Conservation (phyloP, 345 rosid species). For the Corchorus olitorius region DNA sequence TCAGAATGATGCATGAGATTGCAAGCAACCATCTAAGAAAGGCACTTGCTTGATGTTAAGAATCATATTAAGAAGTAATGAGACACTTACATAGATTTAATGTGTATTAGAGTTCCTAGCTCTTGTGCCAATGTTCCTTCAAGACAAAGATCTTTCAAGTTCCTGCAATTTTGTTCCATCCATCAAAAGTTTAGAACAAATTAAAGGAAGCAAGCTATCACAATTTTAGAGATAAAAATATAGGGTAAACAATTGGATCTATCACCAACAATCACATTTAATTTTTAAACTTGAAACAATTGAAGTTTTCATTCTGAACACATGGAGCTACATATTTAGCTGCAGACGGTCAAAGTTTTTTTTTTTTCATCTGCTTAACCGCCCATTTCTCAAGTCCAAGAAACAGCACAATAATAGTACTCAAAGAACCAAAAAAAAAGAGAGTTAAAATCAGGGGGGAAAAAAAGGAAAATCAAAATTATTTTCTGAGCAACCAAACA, state of each 20-base stretch:
- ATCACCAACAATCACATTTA: not conserved
- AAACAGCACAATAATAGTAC: not conserved
- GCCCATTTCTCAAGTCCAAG: not conserved
- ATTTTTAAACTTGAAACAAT: not conserved
- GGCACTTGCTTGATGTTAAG: not conserved
- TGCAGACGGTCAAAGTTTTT: not conserved
- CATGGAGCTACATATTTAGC: not conserved
- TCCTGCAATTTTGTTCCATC: conserved; percentile 41
- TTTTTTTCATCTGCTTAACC: not conserved
- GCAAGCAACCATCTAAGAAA: conserved; percentile 16
- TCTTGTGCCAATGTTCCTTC: conserved; percentile 66
- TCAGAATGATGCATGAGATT: not conserved
- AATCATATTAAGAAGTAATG: not conserved
- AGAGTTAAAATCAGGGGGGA: too few species aligned
- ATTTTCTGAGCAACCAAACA: conserved; percentile 47
- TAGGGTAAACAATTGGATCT: not conserved
- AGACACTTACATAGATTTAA: conserved; percentile 59
- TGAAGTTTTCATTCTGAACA: conserved; percentile 20
- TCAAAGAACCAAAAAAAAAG: not conserved
- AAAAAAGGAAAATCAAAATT: conserved; percentile 7
- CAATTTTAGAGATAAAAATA: not conserved
- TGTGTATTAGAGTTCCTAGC: conserved; percentile 45
- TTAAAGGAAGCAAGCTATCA: conserved; percentile 3
- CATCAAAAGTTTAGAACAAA: conserved; percentile 14
- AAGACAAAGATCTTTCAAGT: conserved; percentile 66